Evolutionary conservation across 2,329 filamentous ascomycete genomes (phyloP), one percentile per base, ranked within the genome.

Genomic region (Myriosclerotinia duriaeana): DNA sequence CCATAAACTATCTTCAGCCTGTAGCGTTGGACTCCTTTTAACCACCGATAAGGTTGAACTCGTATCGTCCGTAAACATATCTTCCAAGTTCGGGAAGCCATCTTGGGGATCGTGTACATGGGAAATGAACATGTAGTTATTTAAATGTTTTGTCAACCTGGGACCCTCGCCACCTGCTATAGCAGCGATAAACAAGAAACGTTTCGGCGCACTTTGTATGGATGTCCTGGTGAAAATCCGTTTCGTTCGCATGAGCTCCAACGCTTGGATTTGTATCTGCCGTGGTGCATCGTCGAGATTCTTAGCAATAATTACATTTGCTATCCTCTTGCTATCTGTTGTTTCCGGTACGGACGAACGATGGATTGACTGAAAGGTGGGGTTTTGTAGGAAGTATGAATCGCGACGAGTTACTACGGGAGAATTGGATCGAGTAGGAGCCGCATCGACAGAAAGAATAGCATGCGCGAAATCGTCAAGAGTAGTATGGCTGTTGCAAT

Each of bases 51-150:
- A 76, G 7, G 76, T 75, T 60, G 71, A 71, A 15, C 71, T 74
- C 44, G 70, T 68, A 15, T 71, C 71, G 66, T 75, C 73, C 38
- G 71, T 69, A 64, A 81, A 79, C 26, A 78, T 79, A 46, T 91
- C 88, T 68, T 96, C 90, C 0, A 94, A 77, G 70, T 95, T 90
- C 5, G 87, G 83, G 69, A 93, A 89, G 0, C 89, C 91, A 75
- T 94, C 87, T 1, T 83, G 80, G 5, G 85, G 82, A 66, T 89
- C 84, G 74, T 98, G 93, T 79, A 88, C 91, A 77, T 98, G 93
- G 0, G 91, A 94, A 67, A 98, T 88, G 75, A 93, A 92, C 71
- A 98, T 89, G 70, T 91, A 87, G 67, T 98, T 92, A 73, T 93
- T 96, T 77, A 89, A 75, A 71, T 92, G 84, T 42, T 78, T 78